Base-by-base conservation (phyloP, 495 filamentous ascomycete species). In the Neurospora sp. region DNA sequence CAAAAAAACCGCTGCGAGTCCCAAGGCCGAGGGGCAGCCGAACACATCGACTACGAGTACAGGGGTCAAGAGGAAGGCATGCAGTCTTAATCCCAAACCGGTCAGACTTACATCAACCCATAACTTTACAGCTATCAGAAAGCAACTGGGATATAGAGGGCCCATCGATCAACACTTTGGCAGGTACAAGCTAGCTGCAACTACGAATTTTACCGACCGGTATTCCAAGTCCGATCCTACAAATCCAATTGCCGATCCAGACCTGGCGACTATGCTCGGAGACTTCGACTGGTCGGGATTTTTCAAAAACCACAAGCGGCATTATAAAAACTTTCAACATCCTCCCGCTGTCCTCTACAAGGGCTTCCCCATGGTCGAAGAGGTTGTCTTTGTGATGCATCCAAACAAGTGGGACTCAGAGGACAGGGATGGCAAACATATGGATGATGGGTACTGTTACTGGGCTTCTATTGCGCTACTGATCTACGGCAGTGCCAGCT, bases 301-400 rank as follows among this genome's bases (percentile, higher is more conserved):
- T 69, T 53, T 37, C 45, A 9, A 16, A 27, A 8, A 40, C 69
- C 31, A 37, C 53, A 8, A 4, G n/a, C 9, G 4, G 1, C 2
- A 44, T 53, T 3, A 17, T 41, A 48, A 31, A 69, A 40, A 69
- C 1, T 4, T 3, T 3, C 6, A 3, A 31, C 2, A 40, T 48
- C 12, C 53, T 40, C 31, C 9, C 14, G 14, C 70, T 17, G 48
- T 53, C 9, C 59, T 73, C 20, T 69, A 37, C 42, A 70, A 70
- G 45, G 72, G 74, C 14, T 72, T 74, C 35, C 76, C 76, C 20
- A 72, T 76, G 74, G 59, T 76, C 8, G 76, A 78, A 48, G 31
- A 75, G 14, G 74, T 78, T 4, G 73, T 72, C 10, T 76, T 78
- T 22, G 31, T 78, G 37, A 75, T 69, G 71, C 76, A 78, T 31